Percentiles rank a stretch among this genome's conserved stretches.
These are phyloP conservation scores for Eucommia ulmoides DNA, from an alignment of 257 asterid species.

Conservation along the genomic window DNA sequence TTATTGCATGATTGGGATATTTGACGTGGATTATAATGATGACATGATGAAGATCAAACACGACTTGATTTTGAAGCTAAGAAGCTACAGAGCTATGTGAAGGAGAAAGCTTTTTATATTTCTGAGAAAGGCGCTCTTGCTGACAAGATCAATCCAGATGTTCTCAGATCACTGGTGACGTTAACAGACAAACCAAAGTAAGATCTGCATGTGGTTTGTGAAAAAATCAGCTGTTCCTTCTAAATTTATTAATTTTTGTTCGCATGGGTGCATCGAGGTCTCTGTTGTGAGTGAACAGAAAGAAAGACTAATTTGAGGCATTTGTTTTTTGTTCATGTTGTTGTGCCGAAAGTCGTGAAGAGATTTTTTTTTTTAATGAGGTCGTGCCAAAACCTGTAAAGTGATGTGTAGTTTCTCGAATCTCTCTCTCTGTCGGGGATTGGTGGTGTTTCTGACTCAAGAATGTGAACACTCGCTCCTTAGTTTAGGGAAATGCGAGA, in stretches of 20 bases:
- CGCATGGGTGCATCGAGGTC: background rate
- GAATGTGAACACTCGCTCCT: too few relatives aligned
- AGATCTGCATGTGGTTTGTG: slow-evolving; percentile 7
- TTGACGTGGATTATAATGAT: slow-evolving; percentile 8
- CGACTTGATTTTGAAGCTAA: slow-evolving; percentile 64
- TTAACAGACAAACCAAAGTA: slow-evolving; percentile 59
- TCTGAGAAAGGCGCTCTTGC: slow-evolving; percentile 72
- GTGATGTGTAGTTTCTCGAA: too few relatives aligned
- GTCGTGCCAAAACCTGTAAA: slow-evolving; percentile 9
- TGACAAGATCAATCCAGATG: slow-evolving; percentile 73
- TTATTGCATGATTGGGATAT: background rate
- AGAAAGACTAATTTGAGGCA: background rate
- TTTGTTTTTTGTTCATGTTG: background rate
- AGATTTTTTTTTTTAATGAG: background rate
- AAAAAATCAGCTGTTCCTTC: background rate
- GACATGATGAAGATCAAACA: slow-evolving; percentile 51
- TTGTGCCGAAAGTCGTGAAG: background rate
- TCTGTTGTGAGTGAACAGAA: background rate
- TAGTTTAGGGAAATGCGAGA: too few relatives aligned
- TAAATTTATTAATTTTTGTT: slow-evolving; percentile 3
- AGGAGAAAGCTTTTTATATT: slow-evolving; percentile 62
- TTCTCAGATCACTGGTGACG: slow-evolving; percentile 71
- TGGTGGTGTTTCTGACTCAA: too few relatives aligned
- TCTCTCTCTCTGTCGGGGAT: too few relatives aligned
- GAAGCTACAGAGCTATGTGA: slow-evolving; percentile 76